phyloP scores from a whole-genome alignment of 305 asterid species.

The Rubia occidens region DNA sequence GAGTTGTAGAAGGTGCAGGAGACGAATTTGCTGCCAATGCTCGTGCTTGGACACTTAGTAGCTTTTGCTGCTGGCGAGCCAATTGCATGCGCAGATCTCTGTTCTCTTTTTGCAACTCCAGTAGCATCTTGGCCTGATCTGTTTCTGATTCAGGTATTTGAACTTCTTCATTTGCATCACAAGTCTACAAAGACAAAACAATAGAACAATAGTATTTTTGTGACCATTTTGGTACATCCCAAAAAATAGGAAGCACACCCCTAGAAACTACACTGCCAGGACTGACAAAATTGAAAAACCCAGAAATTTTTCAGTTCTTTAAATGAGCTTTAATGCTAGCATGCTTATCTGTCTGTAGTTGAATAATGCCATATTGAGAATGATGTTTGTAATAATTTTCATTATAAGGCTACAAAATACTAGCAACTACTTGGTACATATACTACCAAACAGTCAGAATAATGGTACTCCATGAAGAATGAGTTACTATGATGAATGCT shows the following conservation, averaged over 20 bases:
- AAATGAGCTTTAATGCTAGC: not conserved
- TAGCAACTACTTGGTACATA: not conserved
- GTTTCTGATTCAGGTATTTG: constrained; percentile 39
- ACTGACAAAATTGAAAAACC: not conserved
- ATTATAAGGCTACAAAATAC: not conserved
- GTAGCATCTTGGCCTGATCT: constrained; percentile 46
- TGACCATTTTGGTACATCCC: not conserved
- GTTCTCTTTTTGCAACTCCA: constrained; percentile 55
- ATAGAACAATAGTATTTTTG: not conserved
- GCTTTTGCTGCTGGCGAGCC: constrained; percentile 48
- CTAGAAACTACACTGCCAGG: not conserved
- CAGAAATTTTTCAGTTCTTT: not conserved
- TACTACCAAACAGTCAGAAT: not conserved
- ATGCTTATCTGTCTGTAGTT: not conserved
- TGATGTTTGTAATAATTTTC: not conserved
- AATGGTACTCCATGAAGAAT: not conserved
- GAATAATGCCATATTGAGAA: not conserved
- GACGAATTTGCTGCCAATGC: constrained; percentile 43
- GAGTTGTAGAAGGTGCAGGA: constrained; percentile 35
- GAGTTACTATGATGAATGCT: not conserved
- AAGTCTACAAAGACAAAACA: constrained; percentile 22
- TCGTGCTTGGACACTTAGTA: constrained; percentile 43
- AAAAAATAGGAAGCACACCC: not conserved
- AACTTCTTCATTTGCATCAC: constrained; percentile 41
- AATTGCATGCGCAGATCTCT: constrained; percentile 42